Percentiles rank a stretch among this genome's conserved stretches.
phyloP scores from a whole-genome alignment of 2,329 filamentous ascomycete genomes.

The Hypomyces perniciosus region DNA sequence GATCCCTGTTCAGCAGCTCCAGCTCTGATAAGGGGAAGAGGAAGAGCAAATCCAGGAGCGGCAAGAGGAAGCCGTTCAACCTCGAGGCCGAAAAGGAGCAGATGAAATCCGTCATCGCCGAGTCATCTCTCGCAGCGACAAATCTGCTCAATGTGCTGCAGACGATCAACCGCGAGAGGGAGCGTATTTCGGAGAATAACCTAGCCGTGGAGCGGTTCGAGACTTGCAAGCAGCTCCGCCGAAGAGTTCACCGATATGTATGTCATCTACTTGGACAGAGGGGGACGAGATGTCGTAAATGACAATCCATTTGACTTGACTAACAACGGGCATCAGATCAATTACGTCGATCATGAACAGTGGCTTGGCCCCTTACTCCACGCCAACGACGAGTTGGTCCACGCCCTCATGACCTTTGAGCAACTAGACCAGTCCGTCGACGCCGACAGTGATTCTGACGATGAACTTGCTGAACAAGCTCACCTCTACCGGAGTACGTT shows the following conservation, averaged over 20 bases:
- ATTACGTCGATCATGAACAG: constrained; percentile 83
- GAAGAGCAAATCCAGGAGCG: constrained; percentile 36
- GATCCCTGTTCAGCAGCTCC: constrained; percentile 31
- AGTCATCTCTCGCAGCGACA: constrained; percentile 82
- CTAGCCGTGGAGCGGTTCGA: constrained; percentile 74
- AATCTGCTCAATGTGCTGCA: constrained; percentile 84
- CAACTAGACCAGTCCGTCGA: constrained; percentile 84
- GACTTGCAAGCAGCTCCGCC: constrained; percentile 74
- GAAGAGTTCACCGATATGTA: constrained; percentile 79
- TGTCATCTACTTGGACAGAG: constrained; percentile 20
- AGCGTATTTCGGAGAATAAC: constrained; percentile 80
- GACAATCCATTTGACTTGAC: neutral
- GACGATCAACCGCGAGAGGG: constrained; percentile 80
- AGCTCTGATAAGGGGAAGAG: constrained; percentile 51
- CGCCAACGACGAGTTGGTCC: constrained; percentile 93
- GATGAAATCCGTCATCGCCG: constrained; percentile 84
- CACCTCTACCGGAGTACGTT: constrained; percentile 55
- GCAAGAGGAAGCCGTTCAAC: constrained; percentile 65
- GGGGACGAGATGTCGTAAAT: neutral
- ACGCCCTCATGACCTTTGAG: constrained; percentile 88
- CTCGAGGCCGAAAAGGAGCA: constrained; percentile 81
- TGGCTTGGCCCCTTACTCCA: constrained; percentile 87
- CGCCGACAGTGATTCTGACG: constrained; percentile 64
- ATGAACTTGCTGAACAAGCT: constrained; percentile 61
- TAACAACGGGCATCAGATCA: constrained; percentile 51